Evolutionary conservation across 805 yeast species (phyloP), one percentile per base, ranked within the genome.

Genomic region (Ascoidea tarda): DNA sequence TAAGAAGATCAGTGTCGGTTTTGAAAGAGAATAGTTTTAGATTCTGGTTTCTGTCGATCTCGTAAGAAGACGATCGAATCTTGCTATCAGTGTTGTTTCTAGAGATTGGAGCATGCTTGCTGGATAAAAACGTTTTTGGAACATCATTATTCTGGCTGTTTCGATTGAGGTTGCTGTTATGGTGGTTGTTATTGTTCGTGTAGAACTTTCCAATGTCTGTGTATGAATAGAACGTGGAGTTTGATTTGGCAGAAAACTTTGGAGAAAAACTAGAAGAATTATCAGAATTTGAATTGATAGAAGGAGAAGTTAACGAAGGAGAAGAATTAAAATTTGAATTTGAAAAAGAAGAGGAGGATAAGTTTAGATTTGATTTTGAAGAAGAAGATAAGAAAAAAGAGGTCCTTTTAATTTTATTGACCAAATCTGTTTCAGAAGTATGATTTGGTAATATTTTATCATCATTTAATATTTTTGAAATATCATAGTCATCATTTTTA

Each of bases 381-480:
- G 44, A 38, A 14, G 44, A 38, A 38, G 44, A 38, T 38, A 8
- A 10, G 4, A 38, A 38, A 38, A 38, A 38, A 38, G 44, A 38
- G 14, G 8, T 38, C 14, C 44, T 8, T 38, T 38, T 38, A 8
- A 10, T 38, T 38, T 8, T 10, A 38, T 38, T 38, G 44, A 10
- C 14, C 4, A 38, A 38, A 38, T 38, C 44, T 10, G 44, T 10
- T 38, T 38, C 44, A 38, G 44, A 38, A 38, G 51, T 50, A 33
- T 53, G 55, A 50, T 53, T 54, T 12, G 57, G 57, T 6, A 12
- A 28, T 12, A 42, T 50, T 33, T 53, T 16, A 46, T 53, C 57
- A 48, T 53, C 47, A 33, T 46, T 33, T 45, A 53, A 48, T 5
- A 53, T 16, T 10, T 32, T 32, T 6, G 53, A 31, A 14, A 53